phyloP scores from a whole-genome alignment of 495 filamentous ascomycete species.

The Penicillium cinerascens region DNA sequence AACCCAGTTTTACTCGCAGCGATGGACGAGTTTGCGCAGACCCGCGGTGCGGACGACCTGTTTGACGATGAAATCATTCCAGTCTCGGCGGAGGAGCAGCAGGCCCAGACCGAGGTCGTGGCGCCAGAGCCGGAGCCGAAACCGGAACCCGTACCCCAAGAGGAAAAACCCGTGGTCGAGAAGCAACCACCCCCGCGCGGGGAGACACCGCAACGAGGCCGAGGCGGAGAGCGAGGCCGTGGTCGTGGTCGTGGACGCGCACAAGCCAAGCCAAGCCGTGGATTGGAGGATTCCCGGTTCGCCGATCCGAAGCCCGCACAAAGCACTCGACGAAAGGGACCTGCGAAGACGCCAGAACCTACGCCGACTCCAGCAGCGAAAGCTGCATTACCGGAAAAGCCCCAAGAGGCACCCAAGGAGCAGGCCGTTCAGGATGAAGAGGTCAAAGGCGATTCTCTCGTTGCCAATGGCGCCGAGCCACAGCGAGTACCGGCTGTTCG shows the following conservation, averaged over 20 bases:
- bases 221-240: constrained; percentile 35
- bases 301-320: constrained; percentile 29
- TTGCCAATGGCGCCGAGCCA: constrained; percentile 23
- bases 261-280: constrained; percentile 33
- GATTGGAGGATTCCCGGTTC: constrained; percentile 29
- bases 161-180: constrained; percentile 14
- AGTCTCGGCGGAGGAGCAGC: constrained; percentile 38
- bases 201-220: constrained; percentile 30
- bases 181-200: constrained; percentile 16
- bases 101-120: constrained; percentile 25
- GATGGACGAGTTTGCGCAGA: constrained; percentile 60
- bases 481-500: constrained; percentile 54
- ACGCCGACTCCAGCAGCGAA: constrained; percentile 14
- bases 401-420: constrained; percentile 20
- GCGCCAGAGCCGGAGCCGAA: constrained; percentile 13
- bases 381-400: constrained; percentile 17
- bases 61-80: constrained; percentile 73
- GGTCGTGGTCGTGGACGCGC: constrained; percentile 36
- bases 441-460: constrained; percentile 8
- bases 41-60: constrained; percentile 61
- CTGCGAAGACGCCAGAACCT: constrained; percentile 14
- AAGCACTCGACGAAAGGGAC: constrained; percentile 19
- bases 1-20: constrained; percentile 13
- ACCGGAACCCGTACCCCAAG: not conserved
- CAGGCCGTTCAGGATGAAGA: constrained; percentile 17